phyloP scores from a whole-genome alignment of 306 rosid genomes.

The Vigna radiata region DNA sequence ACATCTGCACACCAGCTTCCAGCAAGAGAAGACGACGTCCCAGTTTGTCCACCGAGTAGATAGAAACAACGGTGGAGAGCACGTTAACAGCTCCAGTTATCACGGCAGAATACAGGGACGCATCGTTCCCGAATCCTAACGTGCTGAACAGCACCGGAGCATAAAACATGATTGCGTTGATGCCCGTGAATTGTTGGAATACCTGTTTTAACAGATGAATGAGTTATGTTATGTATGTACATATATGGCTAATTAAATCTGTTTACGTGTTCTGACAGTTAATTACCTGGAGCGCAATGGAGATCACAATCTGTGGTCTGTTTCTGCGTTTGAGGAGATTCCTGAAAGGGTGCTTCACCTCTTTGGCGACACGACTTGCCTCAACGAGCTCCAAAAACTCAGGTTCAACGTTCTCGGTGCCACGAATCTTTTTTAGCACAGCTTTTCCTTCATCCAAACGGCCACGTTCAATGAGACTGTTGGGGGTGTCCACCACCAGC shows the following conservation, averaged over 20 bases:
- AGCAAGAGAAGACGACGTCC: slow-evolving; percentile 81
- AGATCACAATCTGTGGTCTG: slow-evolving; percentile 83
- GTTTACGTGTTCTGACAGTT: no score
- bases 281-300: slow-evolving; percentile 70
- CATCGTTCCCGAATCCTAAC: slow-evolving; percentile 74
- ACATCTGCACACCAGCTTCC: slow-evolving; percentile 93
- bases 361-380: slow-evolving; percentile 78
- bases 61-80: slow-evolving; percentile 72
- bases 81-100: slow-evolving; percentile 91
- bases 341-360: slow-evolving; percentile 82
- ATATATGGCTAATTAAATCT: no score
- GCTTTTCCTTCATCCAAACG: slow-evolving; percentile 79
- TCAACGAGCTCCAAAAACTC: slow-evolving; percentile 80
- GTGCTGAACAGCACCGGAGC: slow-evolving; percentile 83
- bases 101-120: slow-evolving; percentile 82
- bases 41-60: slow-evolving; percentile 77
- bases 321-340: slow-evolving; percentile 75
- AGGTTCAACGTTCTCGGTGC: slow-evolving; percentile 76
- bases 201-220: slow-evolving; percentile 52
- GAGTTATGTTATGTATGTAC: no score
- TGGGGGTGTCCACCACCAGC: slow-evolving; percentile 89
- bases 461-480: slow-evolving; percentile 89
- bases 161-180: slow-evolving; percentile 92
- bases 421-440: slow-evolving; percentile 72
- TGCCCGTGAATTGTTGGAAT: slow-evolving; percentile 91